These are phyloP conservation scores for Diatrype stigma DNA, from an alignment of 2,329 filamentous ascomycete species.

Conservation along the genomic window DNA sequence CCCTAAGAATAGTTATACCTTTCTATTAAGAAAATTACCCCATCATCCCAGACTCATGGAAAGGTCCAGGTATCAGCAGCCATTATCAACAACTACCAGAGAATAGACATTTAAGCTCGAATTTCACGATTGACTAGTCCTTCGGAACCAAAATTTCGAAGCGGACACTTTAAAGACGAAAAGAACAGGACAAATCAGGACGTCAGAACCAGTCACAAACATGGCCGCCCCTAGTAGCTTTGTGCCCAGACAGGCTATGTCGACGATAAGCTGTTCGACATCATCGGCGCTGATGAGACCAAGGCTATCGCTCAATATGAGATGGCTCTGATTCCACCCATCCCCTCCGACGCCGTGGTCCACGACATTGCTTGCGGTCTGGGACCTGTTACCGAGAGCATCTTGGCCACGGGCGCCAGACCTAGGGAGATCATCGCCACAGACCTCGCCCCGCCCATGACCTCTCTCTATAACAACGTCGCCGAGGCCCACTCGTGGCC, in stretches of 20 bases:
- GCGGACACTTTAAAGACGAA: too few relatives aligned
- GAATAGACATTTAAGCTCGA: too few relatives aligned
- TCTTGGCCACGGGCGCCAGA: neutral
- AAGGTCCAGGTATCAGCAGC: too few relatives aligned
- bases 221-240: neutral
- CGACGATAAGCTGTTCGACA: neutral
- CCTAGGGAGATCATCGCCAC: neutral
- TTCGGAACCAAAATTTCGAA: too few relatives aligned
- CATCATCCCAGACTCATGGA: too few relatives aligned
- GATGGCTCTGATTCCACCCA: slow-evolving; percentile 9
- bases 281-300: slow-evolving; percentile 8
- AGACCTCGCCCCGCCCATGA: slow-evolving; percentile 9
- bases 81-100: too few relatives aligned
- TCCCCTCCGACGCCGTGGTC: slow-evolving; percentile 4
- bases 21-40: too few relatives aligned
- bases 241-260: too few relatives aligned
- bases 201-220: too few relatives aligned
- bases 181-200: too few relatives aligned
- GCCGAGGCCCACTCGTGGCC: slow-evolving; percentile 9
- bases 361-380: slow-evolving; percentile 12
- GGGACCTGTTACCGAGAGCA: slow-evolving; percentile 9
- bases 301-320: slow-evolving; percentile 6
- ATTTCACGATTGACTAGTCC: too few relatives aligned
- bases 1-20: too few relatives aligned
- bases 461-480: slow-evolving; percentile 11